Evolutionary conservation across 805 yeast species (phyloP).

Genomic region (Lipomyces sp.): DNA sequence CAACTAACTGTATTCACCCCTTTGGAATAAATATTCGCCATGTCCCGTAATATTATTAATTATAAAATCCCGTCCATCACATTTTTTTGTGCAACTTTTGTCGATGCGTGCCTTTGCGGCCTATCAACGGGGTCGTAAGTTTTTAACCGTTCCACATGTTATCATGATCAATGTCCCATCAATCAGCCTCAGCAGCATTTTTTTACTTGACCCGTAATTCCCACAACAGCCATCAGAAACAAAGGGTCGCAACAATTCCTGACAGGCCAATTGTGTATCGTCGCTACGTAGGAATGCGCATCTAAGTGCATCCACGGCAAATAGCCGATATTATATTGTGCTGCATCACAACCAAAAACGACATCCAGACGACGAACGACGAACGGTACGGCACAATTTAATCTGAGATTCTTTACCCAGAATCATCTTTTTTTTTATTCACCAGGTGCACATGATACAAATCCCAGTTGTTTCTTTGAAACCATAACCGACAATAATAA

Average conservation of each 20-base stretch:
- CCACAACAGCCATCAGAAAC: background rate
- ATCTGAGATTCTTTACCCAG: too few species aligned
- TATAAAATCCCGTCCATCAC: too few species aligned
- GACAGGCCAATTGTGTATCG: background rate
- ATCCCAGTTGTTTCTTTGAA: background rate
- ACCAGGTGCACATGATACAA: background rate
- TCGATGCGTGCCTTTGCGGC: too few species aligned
- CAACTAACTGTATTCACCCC: too few species aligned
- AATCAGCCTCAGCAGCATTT: too few species aligned
- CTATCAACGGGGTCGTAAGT: too few species aligned
- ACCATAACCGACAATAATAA: background rate
- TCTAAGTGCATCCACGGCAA: background rate
- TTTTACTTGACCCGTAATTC: background rate
- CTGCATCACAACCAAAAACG: background rate
- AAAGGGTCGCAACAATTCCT: background rate
- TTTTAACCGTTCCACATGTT: background rate
- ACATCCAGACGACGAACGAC: too few species aligned
- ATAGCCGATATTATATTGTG: background rate
- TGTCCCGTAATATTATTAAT: too few species aligned
- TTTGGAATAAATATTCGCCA: too few species aligned
- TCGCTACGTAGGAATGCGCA: background rate
- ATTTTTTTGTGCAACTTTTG: too few species aligned
- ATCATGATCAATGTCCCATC: background rate
- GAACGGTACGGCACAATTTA: too few species aligned
- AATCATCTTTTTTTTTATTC: background rate